Base-by-base conservation (phyloP, 2,329 filamentous ascomycete genomes). In the Ophiostoma populinum region DNA sequence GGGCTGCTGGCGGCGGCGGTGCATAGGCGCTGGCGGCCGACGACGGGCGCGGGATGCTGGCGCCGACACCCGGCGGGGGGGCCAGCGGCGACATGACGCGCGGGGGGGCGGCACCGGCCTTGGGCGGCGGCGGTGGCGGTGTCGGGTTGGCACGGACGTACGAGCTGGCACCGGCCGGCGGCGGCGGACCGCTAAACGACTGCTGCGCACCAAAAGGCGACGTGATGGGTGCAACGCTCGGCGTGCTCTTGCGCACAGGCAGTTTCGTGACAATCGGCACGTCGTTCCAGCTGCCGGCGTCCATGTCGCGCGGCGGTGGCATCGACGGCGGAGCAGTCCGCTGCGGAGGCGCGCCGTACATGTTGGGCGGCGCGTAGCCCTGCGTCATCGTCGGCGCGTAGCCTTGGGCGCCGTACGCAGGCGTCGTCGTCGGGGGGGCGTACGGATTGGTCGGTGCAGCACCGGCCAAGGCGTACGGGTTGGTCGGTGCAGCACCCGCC, bases 221-320 rank as follows among this genome's bases (percentile, higher is more conserved):
- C n/a, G 65, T 71, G 34, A 85, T 72, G 3, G 78, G 62, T 34
- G 73, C 69, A 15, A 72, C 61, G 37, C 65, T 73, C 3, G 86
- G 83, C 1, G 87, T 94, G 30, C 66, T 65, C 50, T 77, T 72
- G 45, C 86, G 74, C 16, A 76, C 67, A 11, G 78, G 66, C 36
- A 68, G 61, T 59, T 87, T 82, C 30, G 71, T 66, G 30, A 95
- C 80, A 48, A 93, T 69, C 2, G 90, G 90, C 34, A 92, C 78
- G 54, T 98, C 90, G 47, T 98, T 98, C 90, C 90, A 98, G 46
- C 80, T 79, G 19, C 76, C 71, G 43, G 76, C 75, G 43, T 79
- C 77, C 49, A 75, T 76, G 73, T 38, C 62, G 49, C 80, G 71
- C 13, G 81, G 72, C 16, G 83, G 75, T 26, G 72, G 64, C 10